Evolutionary conservation across 768 basidiomycete species (phyloP).

Genomic region (Leccinum subgranulosum): DNA sequence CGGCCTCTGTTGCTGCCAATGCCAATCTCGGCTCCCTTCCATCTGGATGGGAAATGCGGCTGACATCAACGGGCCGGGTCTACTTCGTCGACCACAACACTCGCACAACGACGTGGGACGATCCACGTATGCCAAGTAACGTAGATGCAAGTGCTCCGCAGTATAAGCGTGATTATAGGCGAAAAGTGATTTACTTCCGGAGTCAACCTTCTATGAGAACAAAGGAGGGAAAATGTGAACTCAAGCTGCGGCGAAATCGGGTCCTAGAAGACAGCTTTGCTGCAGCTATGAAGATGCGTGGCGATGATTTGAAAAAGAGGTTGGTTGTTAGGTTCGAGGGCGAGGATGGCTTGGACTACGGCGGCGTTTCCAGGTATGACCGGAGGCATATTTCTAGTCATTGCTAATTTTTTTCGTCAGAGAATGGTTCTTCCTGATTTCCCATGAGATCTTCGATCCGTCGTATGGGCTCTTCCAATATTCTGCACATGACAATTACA

Average conservation of each 20-base stretch:
- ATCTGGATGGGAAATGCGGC: slow-evolving; percentile 93
- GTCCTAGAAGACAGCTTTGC: slow-evolving; percentile 87
- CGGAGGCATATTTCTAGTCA: not conserved
- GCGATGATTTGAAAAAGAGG: slow-evolving; percentile 66
- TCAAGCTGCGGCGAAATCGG: slow-evolving; percentile 76
- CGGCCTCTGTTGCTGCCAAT: slow-evolving; percentile 42
- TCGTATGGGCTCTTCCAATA: slow-evolving; percentile 83
- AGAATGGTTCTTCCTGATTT: slow-evolving; percentile 86
- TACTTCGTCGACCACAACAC: slow-evolving; percentile 95
- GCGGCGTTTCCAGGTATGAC: slow-evolving; percentile 66
- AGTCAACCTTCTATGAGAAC: slow-evolving; percentile 83
- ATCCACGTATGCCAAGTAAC: slow-evolving; percentile 79
- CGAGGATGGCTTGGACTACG: slow-evolving; percentile 78
- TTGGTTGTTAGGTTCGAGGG: slow-evolving; percentile 76
- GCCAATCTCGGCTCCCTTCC: slow-evolving; percentile 78
- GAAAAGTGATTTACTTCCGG: slow-evolving; percentile 91
- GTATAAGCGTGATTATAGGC: slow-evolving; percentile 90
- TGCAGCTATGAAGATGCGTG: slow-evolving; percentile 77
- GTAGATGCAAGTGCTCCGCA: slow-evolving; percentile 90
- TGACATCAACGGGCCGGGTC: slow-evolving; percentile 79
- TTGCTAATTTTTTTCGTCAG: slow-evolving; percentile 33
- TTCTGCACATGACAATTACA: slow-evolving; percentile 76
- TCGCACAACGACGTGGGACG: slow-evolving; percentile 90
- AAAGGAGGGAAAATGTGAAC: slow-evolving; percentile 78
- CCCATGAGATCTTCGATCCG: slow-evolving; percentile 81